Evolutionary conservation across 2,329 filamentous ascomycete genomes (phyloP), one percentile per base, ranked within the genome.

Genomic region (Calonectria crousiana): DNA sequence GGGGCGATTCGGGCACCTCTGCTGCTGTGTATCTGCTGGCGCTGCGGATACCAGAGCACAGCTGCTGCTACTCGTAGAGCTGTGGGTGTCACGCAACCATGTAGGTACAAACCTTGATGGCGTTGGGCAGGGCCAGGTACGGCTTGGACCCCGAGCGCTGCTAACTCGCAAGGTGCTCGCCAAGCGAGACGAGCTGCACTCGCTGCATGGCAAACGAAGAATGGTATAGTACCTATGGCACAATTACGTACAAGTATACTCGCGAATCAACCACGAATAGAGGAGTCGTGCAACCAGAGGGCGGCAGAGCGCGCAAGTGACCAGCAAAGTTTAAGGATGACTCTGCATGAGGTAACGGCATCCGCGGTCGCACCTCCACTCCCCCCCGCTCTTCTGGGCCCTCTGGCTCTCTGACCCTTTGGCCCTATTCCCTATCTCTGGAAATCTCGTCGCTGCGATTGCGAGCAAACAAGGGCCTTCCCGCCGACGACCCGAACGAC

Each of bases 401-500:
- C 56, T 62, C 36, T 28, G 56, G 32, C 32, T 36, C 23, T 62
- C 30, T 60, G n/a, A 18, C 28, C 28, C 72, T 51, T 74, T 71
- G 64, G 64, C 70, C 73, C 75, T 75, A 74, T 67, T 69, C 77
- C 75, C 72, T 71, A 74, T 74, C 71, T 44, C 38, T 70, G 36
- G 49, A 41, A 49, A 76, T 73, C 52, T 73, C 53, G 68, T 60
- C 65, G 68, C 41, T n/a, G 49, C 32, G 52, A 62, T 11, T 18
- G 56, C 26, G 56, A 62, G 23, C 53, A 52, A 26, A 30, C 64
- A 67, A 62, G 76, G 76, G 38, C 68, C 75, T 60, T 75, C 72
- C 75, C 71, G 67, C 78, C 78, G 78, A 80, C 78, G 78, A 80
- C 78, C 78, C 78, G 78, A 77, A 79, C 36, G 34, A 58, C 64